A percentile compares a stretch with the other conserved stretches of the same genome.
Conservation (phyloP, 2,329 filamentous ascomycete genomes). For the Colletotrichum karsti region DNA sequence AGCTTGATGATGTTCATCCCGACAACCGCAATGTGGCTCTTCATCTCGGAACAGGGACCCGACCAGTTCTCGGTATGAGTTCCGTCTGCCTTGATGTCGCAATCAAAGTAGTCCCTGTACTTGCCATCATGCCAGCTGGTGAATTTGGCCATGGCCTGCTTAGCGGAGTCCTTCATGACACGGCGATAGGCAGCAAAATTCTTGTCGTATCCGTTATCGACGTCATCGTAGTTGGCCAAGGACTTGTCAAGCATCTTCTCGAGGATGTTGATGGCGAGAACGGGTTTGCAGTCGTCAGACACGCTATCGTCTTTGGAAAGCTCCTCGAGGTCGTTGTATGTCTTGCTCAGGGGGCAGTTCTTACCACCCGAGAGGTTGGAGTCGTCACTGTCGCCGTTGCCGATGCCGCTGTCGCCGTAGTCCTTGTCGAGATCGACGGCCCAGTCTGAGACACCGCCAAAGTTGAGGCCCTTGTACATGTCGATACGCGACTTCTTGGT, state of each 20-base stretch:
- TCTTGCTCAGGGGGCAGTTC: no score
- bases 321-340: no score
- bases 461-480: conserved; percentile 34
- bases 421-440: conserved; percentile 38
- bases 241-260: neutral
- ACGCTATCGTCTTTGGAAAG: no score
- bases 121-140: no score
- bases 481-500: conserved; percentile 34
- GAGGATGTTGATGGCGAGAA: neutral
- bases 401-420: neutral
- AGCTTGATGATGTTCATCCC: no score
- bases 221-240: neutral
- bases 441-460: conserved; percentile 42
- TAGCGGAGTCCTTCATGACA: no score
- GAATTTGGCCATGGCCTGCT: no score
- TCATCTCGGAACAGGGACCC: neutral
- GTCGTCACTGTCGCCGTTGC: no score
- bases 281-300: no score
- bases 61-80: neutral
- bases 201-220: neutral
- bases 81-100: neutral
- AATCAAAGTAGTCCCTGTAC: no score
- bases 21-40: no score
- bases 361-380: no score
- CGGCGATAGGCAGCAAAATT: neutral